phyloP scores from a whole-genome alignment of 2,329 filamentous ascomycete genomes.

The Colletotrichum melonis region DNA sequence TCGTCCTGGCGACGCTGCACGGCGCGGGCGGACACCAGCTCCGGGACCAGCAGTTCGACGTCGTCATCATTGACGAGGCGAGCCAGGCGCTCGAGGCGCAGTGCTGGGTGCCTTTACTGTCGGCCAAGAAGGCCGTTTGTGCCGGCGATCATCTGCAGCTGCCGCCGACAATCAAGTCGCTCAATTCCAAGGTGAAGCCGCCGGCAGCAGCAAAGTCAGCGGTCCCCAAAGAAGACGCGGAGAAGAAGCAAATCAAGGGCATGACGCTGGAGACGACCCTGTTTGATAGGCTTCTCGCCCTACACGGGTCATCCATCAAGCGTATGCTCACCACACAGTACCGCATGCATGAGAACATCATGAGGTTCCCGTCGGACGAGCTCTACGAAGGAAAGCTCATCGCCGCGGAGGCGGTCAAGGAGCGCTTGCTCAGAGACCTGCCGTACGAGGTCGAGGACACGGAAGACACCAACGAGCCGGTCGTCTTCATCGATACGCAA shows the following conservation, averaged over 20 bases:
- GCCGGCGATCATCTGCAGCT: constrained; percentile 96
- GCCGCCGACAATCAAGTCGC: constrained; percentile 92
- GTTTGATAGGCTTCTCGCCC: constrained; percentile 85
- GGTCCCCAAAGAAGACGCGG: constrained; percentile 43
- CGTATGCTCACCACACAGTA: constrained; percentile 97
- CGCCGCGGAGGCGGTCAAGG: constrained; percentile 83
- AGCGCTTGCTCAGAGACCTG: constrained; percentile 79
- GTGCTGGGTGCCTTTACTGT: constrained; percentile 92
- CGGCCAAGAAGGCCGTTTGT: constrained; percentile 85
- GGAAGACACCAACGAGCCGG: constrained; percentile 87
- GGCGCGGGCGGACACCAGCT: constrained; percentile 90
- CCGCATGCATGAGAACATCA: constrained; percentile 96
- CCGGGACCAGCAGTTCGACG: constrained; percentile 84
- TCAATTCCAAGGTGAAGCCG: constrained; percentile 62
- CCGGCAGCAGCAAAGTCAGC: not conserved
- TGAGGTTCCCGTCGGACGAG: constrained; percentile 91
- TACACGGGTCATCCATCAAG: constrained; percentile 88
- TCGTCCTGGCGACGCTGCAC: constrained; percentile 92
- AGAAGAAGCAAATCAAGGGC: constrained; percentile 56
- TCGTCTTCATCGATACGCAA: constrained; percentile 97
- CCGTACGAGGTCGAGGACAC: constrained; percentile 81
- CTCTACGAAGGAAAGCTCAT: constrained; percentile 86
- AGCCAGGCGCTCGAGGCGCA: constrained; percentile 96
- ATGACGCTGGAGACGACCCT: constrained; percentile 86
- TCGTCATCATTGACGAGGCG: constrained; percentile 95